Percentiles rank a stretch among this genome's conserved stretches.
Evolutionary conservation across 352 stramenopile genomes (phyloP).

Genomic region (Poterioochromonas sp.): DNA sequence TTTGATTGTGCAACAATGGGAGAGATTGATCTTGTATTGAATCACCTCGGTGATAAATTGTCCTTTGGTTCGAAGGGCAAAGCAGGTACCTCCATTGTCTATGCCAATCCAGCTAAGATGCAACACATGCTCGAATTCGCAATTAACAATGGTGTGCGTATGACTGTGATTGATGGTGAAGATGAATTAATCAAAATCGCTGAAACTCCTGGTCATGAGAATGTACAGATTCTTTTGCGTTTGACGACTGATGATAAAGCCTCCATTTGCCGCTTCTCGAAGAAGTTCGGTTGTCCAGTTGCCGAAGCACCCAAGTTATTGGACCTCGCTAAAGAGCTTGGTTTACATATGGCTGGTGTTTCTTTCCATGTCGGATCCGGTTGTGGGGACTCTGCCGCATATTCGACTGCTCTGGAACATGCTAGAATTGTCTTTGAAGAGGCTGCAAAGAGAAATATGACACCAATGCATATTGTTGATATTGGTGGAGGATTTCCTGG

Average conservation of each 20-base stretch:
- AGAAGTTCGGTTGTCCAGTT: constrained; percentile 84
- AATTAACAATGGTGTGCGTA: constrained; percentile 58
- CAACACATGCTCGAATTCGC: constrained; percentile 73
- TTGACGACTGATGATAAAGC: constrained; percentile 86
- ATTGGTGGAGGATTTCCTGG: constrained; percentile 87
- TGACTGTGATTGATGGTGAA: constrained; percentile 83
- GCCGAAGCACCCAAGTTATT: constrained; percentile 74
- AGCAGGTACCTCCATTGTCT: constrained; percentile 71
- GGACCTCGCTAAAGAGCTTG: constrained; percentile 61
- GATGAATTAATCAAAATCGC: constrained; percentile 86
- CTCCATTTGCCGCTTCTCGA: constrained; percentile 73
- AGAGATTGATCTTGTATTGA: constrained; percentile 75
- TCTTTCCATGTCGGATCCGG: constrained; percentile 87
- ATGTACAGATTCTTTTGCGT: constrained; percentile 56
- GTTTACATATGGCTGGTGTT: constrained; percentile 74
- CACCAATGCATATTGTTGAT: constrained; percentile 77
- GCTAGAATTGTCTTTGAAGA: constrained; percentile 79
- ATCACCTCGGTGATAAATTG: constrained; percentile 37
- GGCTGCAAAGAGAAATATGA: constrained; percentile 58
- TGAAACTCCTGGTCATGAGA: constrained; percentile 61
- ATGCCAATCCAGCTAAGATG: constrained; percentile 88
- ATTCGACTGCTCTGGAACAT: constrained; percentile 71
- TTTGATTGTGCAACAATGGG: constrained; percentile 84
- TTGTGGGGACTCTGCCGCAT: constrained; percentile 76
- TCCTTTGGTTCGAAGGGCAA: constrained; percentile 48